These are phyloP conservation scores for Irpex sp. DNA, from an alignment of 1,284 basidiomycete species.

Conservation along the genomic window DNA sequence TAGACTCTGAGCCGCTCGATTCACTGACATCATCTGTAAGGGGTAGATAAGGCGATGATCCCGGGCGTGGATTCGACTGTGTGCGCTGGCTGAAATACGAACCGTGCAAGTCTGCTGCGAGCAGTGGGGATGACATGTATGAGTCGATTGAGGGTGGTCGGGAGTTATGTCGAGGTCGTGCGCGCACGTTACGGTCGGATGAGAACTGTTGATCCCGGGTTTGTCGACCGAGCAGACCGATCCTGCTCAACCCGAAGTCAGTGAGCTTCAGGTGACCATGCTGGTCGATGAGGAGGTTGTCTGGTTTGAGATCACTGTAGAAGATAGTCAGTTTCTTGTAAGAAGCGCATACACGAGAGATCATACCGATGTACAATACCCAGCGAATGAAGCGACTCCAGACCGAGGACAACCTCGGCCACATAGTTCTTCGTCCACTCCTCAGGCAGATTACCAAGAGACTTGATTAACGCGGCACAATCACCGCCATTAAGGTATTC, in stretches of 20 bases:
- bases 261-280: slow-evolving; percentile 96
- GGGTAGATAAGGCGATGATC: slow-evolving; percentile 62
- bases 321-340: background rate
- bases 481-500: slow-evolving; percentile 98
- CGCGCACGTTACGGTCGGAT: slow-evolving; percentile 38
- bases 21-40: slow-evolving; percentile 80
- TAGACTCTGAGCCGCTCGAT: slow-evolving; percentile 82
- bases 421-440: slow-evolving; percentile 97
- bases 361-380: slow-evolving; percentile 97
- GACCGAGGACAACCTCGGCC: slow-evolving; percentile 91
- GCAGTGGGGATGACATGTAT: slow-evolving; percentile 70
- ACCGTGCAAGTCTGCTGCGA: slow-evolving; percentile 53
- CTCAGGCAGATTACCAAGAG: slow-evolving; percentile 88
- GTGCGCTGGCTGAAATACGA: slow-evolving; percentile 81
- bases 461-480: slow-evolving; percentile 95
- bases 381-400: slow-evolving; percentile 93
- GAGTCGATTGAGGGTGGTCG: slow-evolving; percentile 82
- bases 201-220: slow-evolving; percentile 72
- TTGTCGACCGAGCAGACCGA: slow-evolving; percentile 95
- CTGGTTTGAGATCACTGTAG: slow-evolving; percentile 92
- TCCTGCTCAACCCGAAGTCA: slow-evolving; percentile 96
- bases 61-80: slow-evolving; percentile 50
- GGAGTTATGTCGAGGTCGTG: slow-evolving; percentile 61
- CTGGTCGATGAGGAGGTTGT: slow-evolving; percentile 95
- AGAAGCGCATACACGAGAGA: background rate